Percentiles rank a stretch among this genome's conserved stretches.
Evolutionary conservation across 2,329 filamentous ascomycete genomes (phyloP).

Genomic region (Penicillium sp.): DNA sequence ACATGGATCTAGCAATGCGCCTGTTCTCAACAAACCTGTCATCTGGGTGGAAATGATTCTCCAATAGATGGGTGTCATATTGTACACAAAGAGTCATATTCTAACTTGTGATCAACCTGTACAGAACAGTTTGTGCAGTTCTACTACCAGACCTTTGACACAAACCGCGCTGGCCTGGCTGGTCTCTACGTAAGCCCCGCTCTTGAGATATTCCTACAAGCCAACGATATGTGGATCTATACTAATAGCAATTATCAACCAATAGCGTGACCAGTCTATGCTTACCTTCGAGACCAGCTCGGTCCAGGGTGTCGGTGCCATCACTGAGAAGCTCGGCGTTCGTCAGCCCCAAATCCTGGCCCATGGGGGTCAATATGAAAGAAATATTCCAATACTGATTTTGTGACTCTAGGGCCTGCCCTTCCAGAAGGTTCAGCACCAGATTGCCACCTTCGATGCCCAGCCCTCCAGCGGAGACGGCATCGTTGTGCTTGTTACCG

Average conservation of each 20-base stretch:
- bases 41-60: neutral
- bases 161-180: conserved; percentile 61
- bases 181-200: conserved; percentile 72
- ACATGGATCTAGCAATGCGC: conserved; percentile 3
- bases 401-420: conserved; percentile 60
- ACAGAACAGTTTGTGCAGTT: conserved; percentile 82
- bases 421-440: conserved; percentile 78
- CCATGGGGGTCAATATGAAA: neutral
- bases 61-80: neutral
- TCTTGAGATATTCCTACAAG: neutral
- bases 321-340: conserved; percentile 80
- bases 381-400: neutral
- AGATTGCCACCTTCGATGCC: conserved; percentile 73
- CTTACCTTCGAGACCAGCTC: conserved; percentile 82
- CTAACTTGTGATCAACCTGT: conserved; percentile 20
- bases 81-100: neutral
- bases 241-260: conserved; percentile 9
- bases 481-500: conserved; percentile 85
- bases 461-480: conserved; percentile 72
- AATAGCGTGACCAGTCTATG: conserved; percentile 78
- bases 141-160: conserved; percentile 89
- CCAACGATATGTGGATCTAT: neutral
- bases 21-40: conserved; percentile 7
- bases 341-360: conserved; percentile 26
- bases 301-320: conserved; percentile 60